Evolutionary conservation across 805 yeast species (phyloP).

Genomic region (Hanseniaspora thailandica): DNA sequence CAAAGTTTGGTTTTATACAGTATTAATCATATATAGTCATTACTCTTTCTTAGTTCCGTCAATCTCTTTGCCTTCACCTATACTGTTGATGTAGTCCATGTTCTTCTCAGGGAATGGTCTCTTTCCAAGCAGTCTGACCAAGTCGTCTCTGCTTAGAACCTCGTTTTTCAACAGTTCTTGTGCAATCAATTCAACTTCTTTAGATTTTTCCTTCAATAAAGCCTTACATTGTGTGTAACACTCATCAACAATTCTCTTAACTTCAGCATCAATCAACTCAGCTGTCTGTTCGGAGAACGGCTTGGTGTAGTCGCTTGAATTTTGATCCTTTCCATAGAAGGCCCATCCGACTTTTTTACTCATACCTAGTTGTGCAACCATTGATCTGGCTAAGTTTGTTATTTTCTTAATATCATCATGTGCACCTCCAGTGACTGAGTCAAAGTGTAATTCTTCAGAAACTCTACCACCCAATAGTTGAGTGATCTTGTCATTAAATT

Average conservation of each 20-base stretch:
- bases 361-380: slow-evolving; percentile 86
- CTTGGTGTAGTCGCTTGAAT: slow-evolving; percentile 53
- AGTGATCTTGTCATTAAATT: slow-evolving; percentile 73
- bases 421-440: slow-evolving; percentile 82
- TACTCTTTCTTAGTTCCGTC: neutral
- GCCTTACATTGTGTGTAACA: slow-evolving; percentile 61
- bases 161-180: slow-evolving; percentile 77
- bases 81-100: slow-evolving; percentile 59
- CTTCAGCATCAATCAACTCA: slow-evolving; percentile 67
- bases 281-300: slow-evolving; percentile 87
- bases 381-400: slow-evolving; percentile 74
- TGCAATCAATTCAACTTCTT: slow-evolving; percentile 74
- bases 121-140: slow-evolving; percentile 78
- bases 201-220: slow-evolving; percentile 56
- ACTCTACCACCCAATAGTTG: slow-evolving; percentile 92
- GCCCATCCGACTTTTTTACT: slow-evolving; percentile 66
- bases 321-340: slow-evolving; percentile 39
- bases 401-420: slow-evolving; percentile 87
- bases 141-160: slow-evolving; percentile 85
- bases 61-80: slow-evolving; percentile 40
- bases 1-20: neutral
- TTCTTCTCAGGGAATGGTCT: slow-evolving; percentile 85
- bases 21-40: neutral
- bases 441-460: slow-evolving; percentile 79
- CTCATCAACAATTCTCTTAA: slow-evolving; percentile 62